Evolutionary conservation across 75 land plant species (phyloP).

Genomic region (Cryptomeria japonica): DNA sequence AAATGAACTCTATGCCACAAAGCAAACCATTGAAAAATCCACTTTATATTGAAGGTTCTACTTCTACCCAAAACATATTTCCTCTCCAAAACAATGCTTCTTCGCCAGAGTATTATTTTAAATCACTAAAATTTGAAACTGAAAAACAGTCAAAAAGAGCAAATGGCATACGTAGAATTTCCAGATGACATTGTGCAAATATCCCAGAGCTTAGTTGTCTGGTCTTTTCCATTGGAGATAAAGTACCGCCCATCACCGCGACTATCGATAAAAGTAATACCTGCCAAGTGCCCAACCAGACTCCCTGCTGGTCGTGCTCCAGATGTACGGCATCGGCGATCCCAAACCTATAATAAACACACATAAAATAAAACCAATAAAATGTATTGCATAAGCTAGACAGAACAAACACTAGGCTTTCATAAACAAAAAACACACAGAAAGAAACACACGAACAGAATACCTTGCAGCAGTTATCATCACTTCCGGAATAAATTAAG

Average conservation of each 20-base stretch:
- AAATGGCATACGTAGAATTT: constrained; percentile 37
- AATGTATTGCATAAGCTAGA: not conserved
- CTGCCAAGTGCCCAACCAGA: constrained; percentile 86
- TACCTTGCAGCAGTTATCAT: constrained; percentile 89
- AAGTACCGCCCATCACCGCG: constrained; percentile 94
- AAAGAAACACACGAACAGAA: not conserved
- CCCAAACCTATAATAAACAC: constrained; percentile 70
- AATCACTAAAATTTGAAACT: not conserved
- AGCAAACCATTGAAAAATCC: not conserved
- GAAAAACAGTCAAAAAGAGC: not conserved
- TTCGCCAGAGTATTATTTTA: not conserved
- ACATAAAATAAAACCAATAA: not conserved
- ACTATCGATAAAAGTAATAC: constrained; percentile 86
- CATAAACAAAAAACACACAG: not conserved
- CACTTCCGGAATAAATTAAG: constrained; percentile 90
- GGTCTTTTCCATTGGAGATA: constrained; percentile 96
- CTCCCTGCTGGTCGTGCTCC: constrained; percentile 63
- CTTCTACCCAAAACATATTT: not conserved
- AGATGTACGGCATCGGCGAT: constrained; percentile 71
- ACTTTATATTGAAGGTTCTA: not conserved
- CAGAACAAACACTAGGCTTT: not conserved
- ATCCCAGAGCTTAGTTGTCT: constrained; percentile 91
- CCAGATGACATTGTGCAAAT: constrained; percentile 76
- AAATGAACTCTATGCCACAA: not conserved
- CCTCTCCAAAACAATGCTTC: not conserved